Percentiles rank a stretch among this genome's conserved stretches.
These are phyloP conservation scores for Aspergillaceae sp. DNA, from an alignment of 2,329 filamentous ascomycete species.

Conservation along the genomic window DNA sequence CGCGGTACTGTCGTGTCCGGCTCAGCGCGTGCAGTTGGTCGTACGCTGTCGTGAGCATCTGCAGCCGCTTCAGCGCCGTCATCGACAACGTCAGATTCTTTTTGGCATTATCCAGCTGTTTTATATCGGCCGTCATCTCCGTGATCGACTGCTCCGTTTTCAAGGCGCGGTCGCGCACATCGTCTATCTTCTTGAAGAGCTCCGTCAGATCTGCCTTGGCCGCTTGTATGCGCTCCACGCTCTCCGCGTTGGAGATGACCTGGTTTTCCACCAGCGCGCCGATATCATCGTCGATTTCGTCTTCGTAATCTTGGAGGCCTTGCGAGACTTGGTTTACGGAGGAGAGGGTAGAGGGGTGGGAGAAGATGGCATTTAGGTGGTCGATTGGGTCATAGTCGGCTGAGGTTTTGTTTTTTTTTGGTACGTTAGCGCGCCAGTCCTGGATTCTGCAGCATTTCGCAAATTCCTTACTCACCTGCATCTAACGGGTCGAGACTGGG, in stretches of 20 bases:
- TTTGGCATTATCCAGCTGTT: conserved; percentile 92
- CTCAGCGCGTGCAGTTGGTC: conserved; percentile 81
- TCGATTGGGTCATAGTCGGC: conserved; percentile 86
- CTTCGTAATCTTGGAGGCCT: conserved; percentile 64
- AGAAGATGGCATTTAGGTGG: conserved; percentile 89
- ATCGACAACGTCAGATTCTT: conserved; percentile 93
- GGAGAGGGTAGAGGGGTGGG: conserved; percentile 74
- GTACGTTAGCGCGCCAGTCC: conserved; percentile 2
- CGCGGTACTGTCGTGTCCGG: conserved; percentile 80
- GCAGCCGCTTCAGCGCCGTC: conserved; percentile 91
- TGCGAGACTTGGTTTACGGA: conserved; percentile 67
- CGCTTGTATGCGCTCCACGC: conserved; percentile 80
- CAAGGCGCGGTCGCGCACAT: conserved; percentile 76
- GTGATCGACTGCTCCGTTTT: conserved; percentile 94
- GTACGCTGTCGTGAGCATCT: conserved; percentile 99
- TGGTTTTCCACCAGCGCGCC: conserved; percentile 62
- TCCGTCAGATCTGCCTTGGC: conserved; percentile 82
- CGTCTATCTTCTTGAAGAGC: conserved; percentile 91
- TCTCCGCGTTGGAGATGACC: conserved; percentile 76
- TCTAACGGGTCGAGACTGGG: conserved; percentile 34
- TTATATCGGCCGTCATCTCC: conserved; percentile 98
- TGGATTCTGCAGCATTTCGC: conserved; percentile 2
- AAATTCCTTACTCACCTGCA: conserved; percentile 29
- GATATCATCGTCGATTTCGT: conserved; percentile 76
- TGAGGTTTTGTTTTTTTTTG: conserved; percentile 21